A percentile compares a stretch with the other conserved stretches of the same genome.
Conservation (phyloP, 1,139 yeast species). For the Maudiozyma humilis region DNA sequence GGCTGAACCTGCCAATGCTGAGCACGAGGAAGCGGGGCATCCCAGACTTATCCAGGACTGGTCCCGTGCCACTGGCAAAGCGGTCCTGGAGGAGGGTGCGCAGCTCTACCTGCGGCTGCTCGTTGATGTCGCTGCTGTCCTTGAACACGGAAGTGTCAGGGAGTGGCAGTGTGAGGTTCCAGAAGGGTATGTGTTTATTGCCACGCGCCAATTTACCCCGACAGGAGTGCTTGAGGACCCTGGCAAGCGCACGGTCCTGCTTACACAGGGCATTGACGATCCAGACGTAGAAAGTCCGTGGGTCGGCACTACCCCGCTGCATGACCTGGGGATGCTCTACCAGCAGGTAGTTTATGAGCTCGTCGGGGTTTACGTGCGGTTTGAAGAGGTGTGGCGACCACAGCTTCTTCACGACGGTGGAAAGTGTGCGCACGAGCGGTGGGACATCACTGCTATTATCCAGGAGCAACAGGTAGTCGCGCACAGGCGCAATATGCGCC, state of each 20-base stretch:
- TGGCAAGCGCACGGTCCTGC: conserved; percentile 31
- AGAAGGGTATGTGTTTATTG: conserved; percentile 38
- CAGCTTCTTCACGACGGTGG: conserved; percentile 45
- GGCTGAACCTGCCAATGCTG: conserved; percentile 46
- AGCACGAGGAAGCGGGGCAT: conserved; percentile 50
- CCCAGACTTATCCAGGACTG: background rate
- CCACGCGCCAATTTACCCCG: conserved; percentile 44
- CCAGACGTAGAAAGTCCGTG: conserved; percentile 54
- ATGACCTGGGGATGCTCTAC: conserved; percentile 35
- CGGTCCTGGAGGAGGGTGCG: conserved; percentile 35
- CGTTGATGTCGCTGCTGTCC: conserved; percentile 34
- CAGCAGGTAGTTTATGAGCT: conserved; percentile 45
- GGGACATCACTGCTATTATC: conserved; percentile 16
- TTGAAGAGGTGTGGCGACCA: conserved; percentile 59
- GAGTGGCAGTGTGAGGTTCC: conserved; percentile 50
- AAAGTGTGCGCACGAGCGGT: conserved; percentile 35
- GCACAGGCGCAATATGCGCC: conserved; percentile 44
- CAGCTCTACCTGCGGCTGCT: conserved; percentile 48
- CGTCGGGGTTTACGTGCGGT: conserved; percentile 61
- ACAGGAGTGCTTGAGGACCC: conserved; percentile 30
- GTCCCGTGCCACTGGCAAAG: conserved; percentile 1
- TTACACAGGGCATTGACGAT: conserved; percentile 42
- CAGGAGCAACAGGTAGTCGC: conserved; percentile 43
- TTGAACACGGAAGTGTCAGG: conserved; percentile 53
- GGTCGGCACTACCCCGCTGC: conserved; percentile 35